These are phyloP conservation scores for Ensete ventricosum DNA, from an alignment of 176 grass and related monocot species.

Conservation along the genomic window DNA sequence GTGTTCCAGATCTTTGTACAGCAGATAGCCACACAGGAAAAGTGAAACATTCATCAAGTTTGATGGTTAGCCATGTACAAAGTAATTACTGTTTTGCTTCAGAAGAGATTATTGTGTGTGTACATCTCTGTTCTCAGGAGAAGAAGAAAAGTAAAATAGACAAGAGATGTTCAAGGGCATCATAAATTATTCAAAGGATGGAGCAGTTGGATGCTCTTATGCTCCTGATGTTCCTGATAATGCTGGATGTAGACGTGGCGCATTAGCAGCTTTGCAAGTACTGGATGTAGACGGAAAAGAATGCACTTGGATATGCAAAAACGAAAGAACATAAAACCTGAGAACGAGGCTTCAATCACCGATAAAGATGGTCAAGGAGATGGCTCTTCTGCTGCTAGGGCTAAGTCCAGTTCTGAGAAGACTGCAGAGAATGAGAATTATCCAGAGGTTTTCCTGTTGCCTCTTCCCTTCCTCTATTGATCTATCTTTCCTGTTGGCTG, in stretches of 20 bases:
- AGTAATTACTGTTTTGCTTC: background rate
- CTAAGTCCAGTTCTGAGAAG: constrained; percentile 1
- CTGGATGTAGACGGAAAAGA: constrained; percentile 8
- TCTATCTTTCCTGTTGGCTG: constrained; percentile 3
- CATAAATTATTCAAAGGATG: too few relatives aligned
- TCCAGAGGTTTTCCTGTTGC: background rate
- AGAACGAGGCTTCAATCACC: background rate
- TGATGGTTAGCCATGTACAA: too few relatives aligned
- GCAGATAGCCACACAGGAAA: background rate
- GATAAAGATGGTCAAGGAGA: too few relatives aligned
- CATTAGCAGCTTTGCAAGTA: constrained; percentile 81
- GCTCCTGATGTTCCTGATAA: constrained; percentile 50
- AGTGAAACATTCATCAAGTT: too few relatives aligned
- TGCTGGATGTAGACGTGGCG: constrained; percentile 62
- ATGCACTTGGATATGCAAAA: background rate
- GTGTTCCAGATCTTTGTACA: background rate
- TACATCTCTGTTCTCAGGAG: too few relatives aligned
- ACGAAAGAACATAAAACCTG: background rate
- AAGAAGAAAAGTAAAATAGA: too few relatives aligned
- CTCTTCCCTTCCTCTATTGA: background rate
- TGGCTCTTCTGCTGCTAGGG: background rate
- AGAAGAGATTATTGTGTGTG: background rate
- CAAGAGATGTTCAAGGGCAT: too few relatives aligned
- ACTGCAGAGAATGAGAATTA: background rate
- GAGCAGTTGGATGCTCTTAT: too few relatives aligned